Evolutionary conservation across 2,329 filamentous ascomycete genomes (phyloP), one percentile per base, ranked within the genome.

Genomic region (Penicillium sp.): DNA sequence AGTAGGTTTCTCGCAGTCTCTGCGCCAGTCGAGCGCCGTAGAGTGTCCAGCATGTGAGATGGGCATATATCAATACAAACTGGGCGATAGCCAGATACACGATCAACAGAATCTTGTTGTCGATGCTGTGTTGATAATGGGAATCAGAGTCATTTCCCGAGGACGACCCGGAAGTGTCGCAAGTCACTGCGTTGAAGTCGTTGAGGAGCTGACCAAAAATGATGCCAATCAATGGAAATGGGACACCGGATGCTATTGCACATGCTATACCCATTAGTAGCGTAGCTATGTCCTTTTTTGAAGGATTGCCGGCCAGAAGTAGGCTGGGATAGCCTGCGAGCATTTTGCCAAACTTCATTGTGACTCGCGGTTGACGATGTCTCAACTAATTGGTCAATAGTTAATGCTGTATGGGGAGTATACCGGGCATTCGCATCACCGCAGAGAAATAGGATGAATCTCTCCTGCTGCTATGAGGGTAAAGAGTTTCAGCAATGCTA

Each of bases 41-140:
- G 62, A 88, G 74, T 60, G 78, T 84, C 85, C 85, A 89, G 62
- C 81, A 86, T 9, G 82, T 74, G 28, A 85, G 77, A 65, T 89
- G 83, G 54, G 78, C 71, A 68, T 89, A 90, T 61, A 89, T 86
- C 57, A 82, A 73, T 40, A 78, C 76, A 62, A 89, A 85, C 59
- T 82, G 81, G 26, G 79, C 85, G 57, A 87, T 81, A 20, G 83
- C 83, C 38, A 89, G 78, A 65, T 86, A 87, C 14, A 87, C 79
- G 21, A 89, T 75, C 48, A 81, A 63, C 66, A 88, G 68, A 40
- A 90, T 81, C 64, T 84, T 86, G 50, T 73, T 65, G 66, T 50
- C 24, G 35, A 56, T 50, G 16, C 42, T 38, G 21, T 24, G 59
- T 61, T 28, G 59, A 47, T 47, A 47, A 20, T 24, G 6, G 8